These are phyloP conservation scores for Diplocarpon mali DNA, from an alignment of 2,329 filamentous ascomycete species.

Conservation along the genomic window DNA sequence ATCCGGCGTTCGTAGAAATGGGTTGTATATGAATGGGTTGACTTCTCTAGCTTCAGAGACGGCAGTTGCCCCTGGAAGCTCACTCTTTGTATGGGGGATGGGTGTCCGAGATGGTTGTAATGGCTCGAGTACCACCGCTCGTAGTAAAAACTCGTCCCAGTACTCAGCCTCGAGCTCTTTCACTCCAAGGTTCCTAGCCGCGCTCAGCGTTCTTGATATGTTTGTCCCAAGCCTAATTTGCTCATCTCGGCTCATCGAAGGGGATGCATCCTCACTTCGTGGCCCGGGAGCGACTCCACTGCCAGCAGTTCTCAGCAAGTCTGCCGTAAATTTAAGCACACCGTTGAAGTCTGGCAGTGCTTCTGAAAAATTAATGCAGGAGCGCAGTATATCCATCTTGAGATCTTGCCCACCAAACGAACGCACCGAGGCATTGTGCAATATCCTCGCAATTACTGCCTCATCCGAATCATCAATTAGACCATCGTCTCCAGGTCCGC, in stretches of 20 bases:
- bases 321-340: slow-evolving; percentile 77
- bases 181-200: slow-evolving; percentile 66
- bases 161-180: slow-evolving; percentile 67
- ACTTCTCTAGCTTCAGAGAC: slow-evolving; percentile 31
- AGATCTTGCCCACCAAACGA: slow-evolving; percentile 67
- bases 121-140: slow-evolving; percentile 61
- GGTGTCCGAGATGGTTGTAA: slow-evolving; percentile 48
- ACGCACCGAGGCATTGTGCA: slow-evolving; percentile 45
- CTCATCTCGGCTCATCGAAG: slow-evolving; percentile 67
- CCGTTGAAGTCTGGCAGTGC: slow-evolving; percentile 85
- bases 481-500: slow-evolving; percentile 4
- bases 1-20: slow-evolving; percentile 62
- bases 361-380: slow-evolving; percentile 91
- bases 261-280: slow-evolving; percentile 56
- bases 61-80: slow-evolving; percentile 35
- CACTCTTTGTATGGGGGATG: slow-evolving; percentile 48
- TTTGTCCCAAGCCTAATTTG: slow-evolving; percentile 77
- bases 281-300: slow-evolving; percentile 66
- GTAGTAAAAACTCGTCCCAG: slow-evolving; percentile 92
- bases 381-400: slow-evolving; percentile 77
- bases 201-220: slow-evolving; percentile 69
- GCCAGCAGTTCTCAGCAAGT: slow-evolving; percentile 72
- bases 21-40: slow-evolving; percentile 92
- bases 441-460: slow-evolving; percentile 45
- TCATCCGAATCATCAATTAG: slow-evolving; percentile 37